Evolutionary conservation across 768 basidiomycete genomes (phyloP), one percentile per base, ranked within the genome.

Genomic region (Amyloporia xantha): DNA sequence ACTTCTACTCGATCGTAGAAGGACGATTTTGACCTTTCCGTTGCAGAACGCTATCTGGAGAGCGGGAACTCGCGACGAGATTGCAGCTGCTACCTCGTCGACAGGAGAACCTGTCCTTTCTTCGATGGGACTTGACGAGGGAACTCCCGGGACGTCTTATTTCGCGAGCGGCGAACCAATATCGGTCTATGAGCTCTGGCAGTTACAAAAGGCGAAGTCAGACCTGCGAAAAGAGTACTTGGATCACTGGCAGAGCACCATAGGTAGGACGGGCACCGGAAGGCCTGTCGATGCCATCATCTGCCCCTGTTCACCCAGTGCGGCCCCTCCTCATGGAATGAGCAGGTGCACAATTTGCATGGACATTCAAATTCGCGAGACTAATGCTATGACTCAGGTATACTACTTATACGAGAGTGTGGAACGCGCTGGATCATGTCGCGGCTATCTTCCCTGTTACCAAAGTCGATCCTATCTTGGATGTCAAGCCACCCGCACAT

Each of bases 271-370:
- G 0, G 77, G 76, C 0, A 90, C 85, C 0, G 84, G 82, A 1
- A 66, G 89, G 2, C 82, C 86, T 4, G 75, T 90, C 5, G 89
- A 91, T 59, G 86, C 82, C 1, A 78, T 91, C 54, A 81, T 91
- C 28, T 66, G 71, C 2, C 84, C 89, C 19, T 72, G 68, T 2
- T 81, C 82, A 1, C 72, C 84, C 1, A 81, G 68, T 58, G 66
- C 73, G 1, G 82, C 87, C 1, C 66, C 77, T 4, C 84, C 81
- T 9, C 86, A 87, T 57, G 85, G 84, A 13, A 61, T 61, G 42
- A 75, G 76, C 50, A 69, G 44, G 81, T 84, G 61, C 11, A 20
- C 38, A 13, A 10, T 19, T 12, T 10, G n/a, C n/a, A n/a, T n/a
- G n/a, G n/a, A n/a, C n/a, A n/a, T n/a, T n/a, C 36, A 35, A 25